These are phyloP conservation scores for Closterium sp. DNA, from an alignment of 139 green algal species.

Conservation along the genomic window DNA sequence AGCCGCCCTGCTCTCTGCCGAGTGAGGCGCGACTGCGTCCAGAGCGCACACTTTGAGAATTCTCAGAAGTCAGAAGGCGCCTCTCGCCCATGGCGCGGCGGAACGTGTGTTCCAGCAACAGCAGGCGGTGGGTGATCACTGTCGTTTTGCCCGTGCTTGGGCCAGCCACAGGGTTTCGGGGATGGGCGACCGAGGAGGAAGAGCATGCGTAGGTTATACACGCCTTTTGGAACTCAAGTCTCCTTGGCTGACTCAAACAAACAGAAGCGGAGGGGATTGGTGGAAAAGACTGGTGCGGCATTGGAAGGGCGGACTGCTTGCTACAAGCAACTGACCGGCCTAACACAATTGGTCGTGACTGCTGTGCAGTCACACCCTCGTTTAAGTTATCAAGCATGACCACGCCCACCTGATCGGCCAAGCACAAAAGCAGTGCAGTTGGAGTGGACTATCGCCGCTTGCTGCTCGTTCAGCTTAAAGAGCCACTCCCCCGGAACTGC, in stretches of 20 bases:
- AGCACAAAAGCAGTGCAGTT: conserved; percentile 34
- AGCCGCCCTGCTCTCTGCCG: background rate
- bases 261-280: background rate
- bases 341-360: background rate
- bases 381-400: background rate
- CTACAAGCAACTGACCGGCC: background rate
- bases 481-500: conserved; percentile 13
- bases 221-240: background rate
- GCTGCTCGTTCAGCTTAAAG: conserved; percentile 24
- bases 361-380: background rate
- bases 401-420: conserved; percentile 14
- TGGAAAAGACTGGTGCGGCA: background rate
- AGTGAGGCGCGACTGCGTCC: background rate
- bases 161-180: background rate
- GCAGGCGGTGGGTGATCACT: conserved; percentile 28
- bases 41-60: too few relatives aligned
- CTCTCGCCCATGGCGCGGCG: background rate
- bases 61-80: background rate
- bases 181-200: background rate
- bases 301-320: background rate
- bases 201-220: background rate
- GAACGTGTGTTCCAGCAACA: conserved; percentile 14
- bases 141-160: conserved; percentile 41
- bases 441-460: conserved; percentile 3
- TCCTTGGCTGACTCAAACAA: background rate